Evolutionary conservation across 2,329 filamentous ascomycete genomes (phyloP).

Genomic region (Nigrograna mackinnonii): DNA sequence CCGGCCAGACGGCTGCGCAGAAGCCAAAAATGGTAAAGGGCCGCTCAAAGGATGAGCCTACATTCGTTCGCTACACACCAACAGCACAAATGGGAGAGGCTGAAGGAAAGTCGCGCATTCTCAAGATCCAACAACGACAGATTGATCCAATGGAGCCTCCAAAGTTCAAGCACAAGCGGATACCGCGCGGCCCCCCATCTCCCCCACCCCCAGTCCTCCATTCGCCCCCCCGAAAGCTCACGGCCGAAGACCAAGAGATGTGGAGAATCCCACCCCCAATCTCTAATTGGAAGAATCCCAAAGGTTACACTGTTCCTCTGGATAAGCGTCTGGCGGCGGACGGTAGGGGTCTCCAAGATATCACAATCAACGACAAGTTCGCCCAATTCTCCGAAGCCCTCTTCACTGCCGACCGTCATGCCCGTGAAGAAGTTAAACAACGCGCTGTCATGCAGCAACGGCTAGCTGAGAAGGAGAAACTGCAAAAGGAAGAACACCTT

Average conservation of each 20-base stretch:
- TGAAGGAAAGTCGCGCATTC: conserved; percentile 87
- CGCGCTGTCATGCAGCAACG: conserved; percentile 94
- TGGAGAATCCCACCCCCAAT: conserved; percentile 92
- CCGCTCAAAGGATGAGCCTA: conserved; percentile 79
- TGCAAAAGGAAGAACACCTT: conserved; percentile 89
- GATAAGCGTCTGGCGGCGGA: conserved; percentile 96
- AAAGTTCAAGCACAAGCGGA: conserved; percentile 99
- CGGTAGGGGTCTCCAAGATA: conserved; percentile 86
- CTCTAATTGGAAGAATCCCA: conserved; percentile 99
- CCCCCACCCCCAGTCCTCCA: conserved; percentile 95
- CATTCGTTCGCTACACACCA: conserved; percentile 93
- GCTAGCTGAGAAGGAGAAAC: conserved; percentile 94
- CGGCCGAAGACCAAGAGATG: conserved; percentile 93
- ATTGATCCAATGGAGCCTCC: conserved; percentile 95
- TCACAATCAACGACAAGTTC: conserved; percentile 98
- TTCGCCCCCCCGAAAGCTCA: conserved; percentile 91
- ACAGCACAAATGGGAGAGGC: conserved; percentile 94
- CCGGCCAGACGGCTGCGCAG: conserved; percentile 85
- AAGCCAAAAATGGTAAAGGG: conserved; percentile 94
- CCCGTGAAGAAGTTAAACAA: conserved; percentile 92
- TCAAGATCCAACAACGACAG: conserved; percentile 97
- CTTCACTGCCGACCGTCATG: conserved; percentile 92
- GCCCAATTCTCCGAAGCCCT: conserved; percentile 93
- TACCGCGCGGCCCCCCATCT: conserved; percentile 87
- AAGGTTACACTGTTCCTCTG: conserved; percentile 93